Percentiles rank a stretch among this genome's conserved stretches.
Conservation (phyloP, 345 rosid species). For the Aurinia saxatilis region DNA sequence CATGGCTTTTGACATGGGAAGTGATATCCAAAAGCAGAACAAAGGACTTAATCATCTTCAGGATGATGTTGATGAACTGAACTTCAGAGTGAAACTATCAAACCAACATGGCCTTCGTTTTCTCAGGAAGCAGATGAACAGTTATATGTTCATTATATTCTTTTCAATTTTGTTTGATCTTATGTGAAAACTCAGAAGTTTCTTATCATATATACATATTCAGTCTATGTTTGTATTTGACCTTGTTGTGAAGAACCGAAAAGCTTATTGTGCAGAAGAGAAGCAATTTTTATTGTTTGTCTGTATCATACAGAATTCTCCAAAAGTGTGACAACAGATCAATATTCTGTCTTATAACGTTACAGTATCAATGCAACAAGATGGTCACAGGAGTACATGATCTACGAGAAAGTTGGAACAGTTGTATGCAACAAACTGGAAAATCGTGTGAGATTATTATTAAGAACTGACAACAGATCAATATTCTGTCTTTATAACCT, state of each 20-base stretch:
- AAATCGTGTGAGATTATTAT: too few species aligned
- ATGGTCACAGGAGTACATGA: too few species aligned
- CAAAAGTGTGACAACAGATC: too few species aligned
- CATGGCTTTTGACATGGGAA: conserved; percentile 93
- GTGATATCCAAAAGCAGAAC: conserved; percentile 72
- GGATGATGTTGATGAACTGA: conserved; percentile 63
- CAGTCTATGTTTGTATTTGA: conserved; percentile 2
- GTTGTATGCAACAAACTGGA: too few species aligned
- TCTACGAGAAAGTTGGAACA: too few species aligned
- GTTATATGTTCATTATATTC: conserved; percentile 3
- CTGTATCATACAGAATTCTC: neutral
- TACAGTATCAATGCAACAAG: too few species aligned
- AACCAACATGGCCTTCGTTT: conserved; percentile 57
- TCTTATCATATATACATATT: conserved; percentile 4
- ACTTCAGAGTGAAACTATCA: conserved; percentile 51
- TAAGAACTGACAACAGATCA: too few species aligned
- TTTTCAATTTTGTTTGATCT: neutral
- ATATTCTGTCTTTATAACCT: too few species aligned
- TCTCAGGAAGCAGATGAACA: conserved; percentile 60
- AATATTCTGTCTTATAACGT: too few species aligned
- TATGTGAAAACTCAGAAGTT: neutral
- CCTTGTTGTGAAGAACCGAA: neutral
- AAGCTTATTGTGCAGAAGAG: neutral
- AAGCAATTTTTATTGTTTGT: neutral
- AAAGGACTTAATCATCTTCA: conserved; percentile 55